phyloP scores from a whole-genome alignment of 1,139 yeast genomes.

The Kodamaea fungicola region DNA sequence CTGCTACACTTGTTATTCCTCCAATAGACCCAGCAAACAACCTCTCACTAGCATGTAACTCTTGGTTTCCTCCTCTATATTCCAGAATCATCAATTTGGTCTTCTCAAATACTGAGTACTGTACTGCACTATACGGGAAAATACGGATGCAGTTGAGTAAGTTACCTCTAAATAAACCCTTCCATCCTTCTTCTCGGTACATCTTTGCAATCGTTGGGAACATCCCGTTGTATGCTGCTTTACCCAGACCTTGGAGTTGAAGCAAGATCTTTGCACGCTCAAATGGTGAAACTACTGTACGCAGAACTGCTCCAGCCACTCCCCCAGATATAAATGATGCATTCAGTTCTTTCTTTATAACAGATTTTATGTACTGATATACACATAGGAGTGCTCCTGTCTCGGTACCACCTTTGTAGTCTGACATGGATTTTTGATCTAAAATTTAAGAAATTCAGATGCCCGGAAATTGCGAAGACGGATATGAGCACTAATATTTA shows the following conservation, averaged over 20 bases:
- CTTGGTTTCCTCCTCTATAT: conserved; percentile 30
- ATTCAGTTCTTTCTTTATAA: conserved; percentile 45
- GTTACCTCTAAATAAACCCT: conserved; percentile 87
- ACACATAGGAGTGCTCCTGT: no score
- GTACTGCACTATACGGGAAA: conserved; percentile 93
- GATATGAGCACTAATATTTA: no score
- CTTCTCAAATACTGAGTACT: conserved; percentile 80
- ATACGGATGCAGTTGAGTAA: conserved; percentile 85
- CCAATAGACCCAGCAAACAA: conserved; percentile 76
- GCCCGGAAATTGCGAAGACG: no score
- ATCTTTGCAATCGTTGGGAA: conserved; percentile 71
- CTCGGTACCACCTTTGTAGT: no score
- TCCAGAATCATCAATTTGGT: conserved; percentile 49
- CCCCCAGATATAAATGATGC: conserved; percentile 61
- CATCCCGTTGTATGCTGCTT: conserved; percentile 68
- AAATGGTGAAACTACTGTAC: conserved; percentile 93
- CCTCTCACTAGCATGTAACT: conserved; percentile 50
- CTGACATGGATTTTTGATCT: no score
- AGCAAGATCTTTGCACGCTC: conserved; percentile 90
- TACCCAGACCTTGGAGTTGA: conserved; percentile 82
- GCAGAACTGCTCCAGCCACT: conserved; percentile 85
- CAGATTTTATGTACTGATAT: conserved; percentile 17
- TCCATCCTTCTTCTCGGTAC: conserved; percentile 87
- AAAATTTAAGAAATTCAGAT: no score
- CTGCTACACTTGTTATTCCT: conserved; percentile 76